Evolutionary conservation across 2,329 filamentous ascomycete genomes (phyloP).

Genomic region (Fusarium nelsonii): DNA sequence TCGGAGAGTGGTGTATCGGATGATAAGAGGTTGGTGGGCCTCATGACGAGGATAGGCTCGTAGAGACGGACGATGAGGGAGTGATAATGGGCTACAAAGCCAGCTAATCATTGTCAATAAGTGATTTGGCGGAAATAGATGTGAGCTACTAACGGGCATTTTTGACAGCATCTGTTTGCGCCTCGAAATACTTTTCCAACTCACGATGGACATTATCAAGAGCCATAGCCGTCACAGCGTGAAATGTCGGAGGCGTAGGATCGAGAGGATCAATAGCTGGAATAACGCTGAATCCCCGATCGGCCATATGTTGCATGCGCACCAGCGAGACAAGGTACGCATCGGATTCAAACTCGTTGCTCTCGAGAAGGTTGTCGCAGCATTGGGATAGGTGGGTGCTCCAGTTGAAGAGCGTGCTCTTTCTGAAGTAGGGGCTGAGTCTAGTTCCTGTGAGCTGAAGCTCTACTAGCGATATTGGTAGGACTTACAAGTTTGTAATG

Average conservation of each 20-base stretch:
- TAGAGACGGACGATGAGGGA: constrained; percentile 53
- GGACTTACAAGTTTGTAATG: constrained; percentile 51
- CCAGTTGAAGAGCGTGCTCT: constrained; percentile 51
- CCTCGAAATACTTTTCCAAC: constrained; percentile 47
- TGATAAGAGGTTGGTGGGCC: constrained; percentile 29
- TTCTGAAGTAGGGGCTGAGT: constrained; percentile 47
- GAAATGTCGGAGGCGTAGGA: constrained; percentile 39
- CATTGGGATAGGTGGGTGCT: constrained; percentile 53
- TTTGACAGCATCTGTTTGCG: constrained; percentile 39
- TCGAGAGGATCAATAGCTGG: constrained; percentile 42
- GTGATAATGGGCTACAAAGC: constrained; percentile 53
- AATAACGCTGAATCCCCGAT: constrained; percentile 47
- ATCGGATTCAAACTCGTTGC: constrained; percentile 51
- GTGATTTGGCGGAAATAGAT: accelerated
- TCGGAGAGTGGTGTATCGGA: constrained; percentile 28
- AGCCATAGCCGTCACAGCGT: constrained; percentile 51
- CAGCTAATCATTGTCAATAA: constrained; percentile 39
- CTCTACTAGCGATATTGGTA: accelerated
- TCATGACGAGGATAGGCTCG: constrained; percentile 54
- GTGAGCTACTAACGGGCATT: constrained; percentile 33
- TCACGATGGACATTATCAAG: constrained; percentile 52
- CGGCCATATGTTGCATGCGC: constrained; percentile 52
- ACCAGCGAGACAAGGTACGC: constrained; percentile 51
- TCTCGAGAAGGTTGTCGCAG: constrained; percentile 48
- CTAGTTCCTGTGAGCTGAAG: not conserved